A percentile compares a stretch with the other conserved stretches of the same genome.
Evolutionary conservation across 306 rosid species (phyloP).

Genomic region (Quercus wislizeni): DNA sequence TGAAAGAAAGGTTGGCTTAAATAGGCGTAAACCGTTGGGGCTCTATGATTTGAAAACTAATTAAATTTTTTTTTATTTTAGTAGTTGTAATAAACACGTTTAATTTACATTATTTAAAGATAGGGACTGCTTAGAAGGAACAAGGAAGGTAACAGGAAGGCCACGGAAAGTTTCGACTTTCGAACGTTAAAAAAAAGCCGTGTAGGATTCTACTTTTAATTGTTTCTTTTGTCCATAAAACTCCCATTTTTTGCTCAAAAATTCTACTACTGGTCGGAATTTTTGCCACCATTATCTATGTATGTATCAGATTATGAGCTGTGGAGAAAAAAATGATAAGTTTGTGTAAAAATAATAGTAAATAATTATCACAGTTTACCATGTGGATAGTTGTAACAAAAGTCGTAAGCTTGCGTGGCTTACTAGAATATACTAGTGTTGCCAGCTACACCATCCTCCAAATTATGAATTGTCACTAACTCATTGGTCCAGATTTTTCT

Average conservation of each 20-base stretch:
- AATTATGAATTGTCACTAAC: too few species aligned
- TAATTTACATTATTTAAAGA: not conserved
- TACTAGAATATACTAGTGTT: too few species aligned
- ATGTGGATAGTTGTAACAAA: too few species aligned
- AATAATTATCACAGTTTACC: too few species aligned
- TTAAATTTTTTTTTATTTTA: not conserved
- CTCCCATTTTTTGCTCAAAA: constrained; percentile 20
- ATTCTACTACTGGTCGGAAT: too few species aligned
- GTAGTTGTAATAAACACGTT: constrained; percentile 20
- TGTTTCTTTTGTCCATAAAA: constrained; percentile 27
- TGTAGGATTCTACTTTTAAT: constrained; percentile 1
- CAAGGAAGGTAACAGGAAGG: constrained; percentile 3
- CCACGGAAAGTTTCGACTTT: not conserved
- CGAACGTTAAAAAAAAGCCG: not conserved
- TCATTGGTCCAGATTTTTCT: too few species aligned
- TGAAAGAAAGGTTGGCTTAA: constrained; percentile 35
- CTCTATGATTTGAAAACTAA: constrained; percentile 15
- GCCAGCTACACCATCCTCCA: too few species aligned
- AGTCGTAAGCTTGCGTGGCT: too few species aligned
- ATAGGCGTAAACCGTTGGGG: constrained; percentile 41
- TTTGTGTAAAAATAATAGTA: too few species aligned
- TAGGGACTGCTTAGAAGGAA: not conserved
- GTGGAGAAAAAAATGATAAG: rapidly evolving
- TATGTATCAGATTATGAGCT: too few species aligned
- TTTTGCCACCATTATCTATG: too few species aligned